Evolutionary conservation across 2,329 filamentous ascomycete species (phyloP), one percentile per base, ranked within the genome.

Genomic region (Ceratocystis albifundus): DNA sequence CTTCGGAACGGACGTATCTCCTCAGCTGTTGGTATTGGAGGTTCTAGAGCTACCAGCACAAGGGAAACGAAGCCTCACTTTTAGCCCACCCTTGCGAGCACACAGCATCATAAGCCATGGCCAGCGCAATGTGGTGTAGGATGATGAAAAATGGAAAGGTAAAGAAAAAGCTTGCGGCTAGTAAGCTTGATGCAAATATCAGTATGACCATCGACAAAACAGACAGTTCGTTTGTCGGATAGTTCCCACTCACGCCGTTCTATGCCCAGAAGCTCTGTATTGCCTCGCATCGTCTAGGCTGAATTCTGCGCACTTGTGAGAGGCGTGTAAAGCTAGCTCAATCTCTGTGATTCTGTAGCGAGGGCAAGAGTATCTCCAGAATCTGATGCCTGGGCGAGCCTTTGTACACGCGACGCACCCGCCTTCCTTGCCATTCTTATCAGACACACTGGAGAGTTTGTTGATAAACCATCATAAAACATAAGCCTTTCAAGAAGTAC

Each of bases 121-220:
- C 80, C 55, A 86, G 77, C n/a, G 84, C 78, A 64, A 83, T 79
- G 69, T 86, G 86, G 73, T 86, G 84, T 63, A 86, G 74, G 68
- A 86, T 73, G 66, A 86, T 83, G 70, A 85, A 86, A 86, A 0
- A 78, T 82, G 30, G 84, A 80, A 44, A 86, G 76, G 71, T 85
- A 86, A 3, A 80, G 82, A 17, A 80, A 74, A 71, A 86, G 85
- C 64, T 76, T 71, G 20, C 82, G 80, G 1, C 85, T 83, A 30
- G 75, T 74, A 65, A 85, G 74, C 68, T 77, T 72, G 44, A 85
- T 76, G 20, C 72, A 74, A 57, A 74, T 73, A n/a, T 74, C 73
- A 1, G 81, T 82, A 68, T 81, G 83, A 1, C 81, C 81, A 65
- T 84, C 82, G 0, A 81, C 80, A 30, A 85, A 75, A 45, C 73